Conservation (phyloP, 2,329 filamentous ascomycete species). For the Aspergillus sp. region DNA sequence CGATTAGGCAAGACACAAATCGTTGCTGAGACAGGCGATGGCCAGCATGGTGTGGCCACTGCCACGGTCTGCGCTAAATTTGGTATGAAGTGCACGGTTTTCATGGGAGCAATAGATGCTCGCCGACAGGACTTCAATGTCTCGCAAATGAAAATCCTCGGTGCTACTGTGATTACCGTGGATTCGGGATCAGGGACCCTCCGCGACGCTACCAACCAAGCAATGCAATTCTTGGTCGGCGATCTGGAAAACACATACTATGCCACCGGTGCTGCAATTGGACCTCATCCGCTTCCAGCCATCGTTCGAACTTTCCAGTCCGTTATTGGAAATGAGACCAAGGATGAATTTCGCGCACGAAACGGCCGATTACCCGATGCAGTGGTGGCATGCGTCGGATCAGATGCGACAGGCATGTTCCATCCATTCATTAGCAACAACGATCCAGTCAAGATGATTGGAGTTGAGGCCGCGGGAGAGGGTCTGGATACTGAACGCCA, state of each 20-base stretch:
- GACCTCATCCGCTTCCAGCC: constrained; percentile 94
- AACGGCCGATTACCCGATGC: constrained; percentile 89
- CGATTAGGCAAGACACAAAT: constrained; percentile 92
- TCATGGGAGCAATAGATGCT: constrained; percentile 98
- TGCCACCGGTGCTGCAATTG: constrained; percentile 95
- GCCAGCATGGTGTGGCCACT: constrained; percentile 95
- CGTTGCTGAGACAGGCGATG: constrained; percentile 95
- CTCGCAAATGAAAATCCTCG: constrained; percentile 95
- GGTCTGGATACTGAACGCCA: too few species aligned
- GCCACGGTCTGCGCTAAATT: constrained; percentile 98
- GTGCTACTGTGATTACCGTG: constrained; percentile 86
- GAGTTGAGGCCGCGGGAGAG: too few species aligned
- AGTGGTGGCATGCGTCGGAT: constrained; percentile 93
- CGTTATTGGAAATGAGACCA: constrained; percentile 92
- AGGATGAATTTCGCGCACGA: constrained; percentile 79
- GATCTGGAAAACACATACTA: constrained; percentile 93
- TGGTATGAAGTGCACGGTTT: constrained; percentile 95
- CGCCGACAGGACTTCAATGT: constrained; percentile 94
- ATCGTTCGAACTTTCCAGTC: constrained; percentile 97
- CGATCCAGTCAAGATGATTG: too few species aligned
- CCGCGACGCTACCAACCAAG: constrained; percentile 90
- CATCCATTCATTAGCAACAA: constrained; percentile 68
- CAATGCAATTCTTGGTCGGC: constrained; percentile 88
- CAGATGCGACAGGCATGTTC: constrained; percentile 97
- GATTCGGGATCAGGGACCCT: constrained; percentile 82